Base-by-base conservation (phyloP, 208 protist species). In the Wallacemonas sp. region DNA sequence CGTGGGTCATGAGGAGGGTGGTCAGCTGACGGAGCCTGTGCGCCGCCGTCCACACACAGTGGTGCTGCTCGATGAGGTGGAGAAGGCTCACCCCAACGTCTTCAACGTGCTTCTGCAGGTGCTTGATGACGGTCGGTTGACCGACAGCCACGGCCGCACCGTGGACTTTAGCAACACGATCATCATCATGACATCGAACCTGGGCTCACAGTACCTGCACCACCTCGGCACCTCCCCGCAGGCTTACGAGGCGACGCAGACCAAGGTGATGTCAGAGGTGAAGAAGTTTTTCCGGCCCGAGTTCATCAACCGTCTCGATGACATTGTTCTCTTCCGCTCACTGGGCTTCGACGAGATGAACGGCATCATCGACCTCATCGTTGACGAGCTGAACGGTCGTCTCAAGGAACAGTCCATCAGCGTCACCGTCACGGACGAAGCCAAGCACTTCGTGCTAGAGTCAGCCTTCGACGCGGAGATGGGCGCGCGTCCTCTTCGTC, bases 21-120 rank as follows among this genome's bases (percentile, higher is more conserved):
- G 98, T 12, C 85, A 97, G 64, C 73, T 99, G 34, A 98, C 98
- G 0, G 97, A 99, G 72, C 90, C 95, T 1, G 92, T 99, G 1
- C 80, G 93, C 38, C 84, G 95, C 6, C 85, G 94, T 19, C 95
- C 96, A 0, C 98, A 98, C 81, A 78, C 66, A 13, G 94, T 98
- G 2, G 78, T 99, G 9, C 66, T 99, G 0, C 95, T 99, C 42
- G 98, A 99, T 71, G 98, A 99, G 59, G 73, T 99, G 27, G 97
- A 99, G 72, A 99, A 99, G 81, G 97, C 96, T 1, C 97, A 98
- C 69, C 73, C 63, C 19, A 69, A 75, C 41, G 82, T 99, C 9
- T 86, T 85, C 48, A 98, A 98, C 64, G 70, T 98, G 10, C 74
- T 99, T 2, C 71, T 99, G 6, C 97, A 98, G 77, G 75, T 99